Conservation (phyloP, 306 rosid species). For the Corylus avellana region DNA sequence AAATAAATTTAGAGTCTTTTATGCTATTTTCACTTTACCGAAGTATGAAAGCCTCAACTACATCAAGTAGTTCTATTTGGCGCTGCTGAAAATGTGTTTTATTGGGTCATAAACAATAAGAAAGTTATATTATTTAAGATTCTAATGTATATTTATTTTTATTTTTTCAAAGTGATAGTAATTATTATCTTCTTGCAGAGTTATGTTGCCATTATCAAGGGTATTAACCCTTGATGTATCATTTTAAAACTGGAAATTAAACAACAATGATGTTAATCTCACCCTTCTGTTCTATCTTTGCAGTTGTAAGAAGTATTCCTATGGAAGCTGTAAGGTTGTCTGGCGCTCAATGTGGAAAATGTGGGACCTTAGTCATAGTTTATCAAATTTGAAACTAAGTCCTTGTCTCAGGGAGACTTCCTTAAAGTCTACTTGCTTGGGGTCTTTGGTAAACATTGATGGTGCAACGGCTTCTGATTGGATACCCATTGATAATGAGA, state of each 20-base stretch:
- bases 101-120: not conserved
- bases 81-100: not conserved
- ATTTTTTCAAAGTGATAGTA: not conserved
- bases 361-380: constrained; percentile 34
- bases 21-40: not conserved
- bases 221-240: not conserved
- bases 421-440: constrained; percentile 53
- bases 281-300: constrained; percentile 1
- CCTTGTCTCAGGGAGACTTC: constrained; percentile 37
- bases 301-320: constrained; percentile 51
- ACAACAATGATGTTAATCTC: constrained; percentile 14
- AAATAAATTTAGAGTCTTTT: not conserved
- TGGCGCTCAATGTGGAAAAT: constrained; percentile 35
- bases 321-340: constrained; percentile 37
- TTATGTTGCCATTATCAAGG: not conserved
- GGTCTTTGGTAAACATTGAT: constrained; percentile 60
- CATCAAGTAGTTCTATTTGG: not conserved
- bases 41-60: not conserved
- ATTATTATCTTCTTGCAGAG: not conserved
- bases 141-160: not conserved
- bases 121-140: not conserved
- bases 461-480: constrained; percentile 52
- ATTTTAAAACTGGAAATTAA: not conserved
- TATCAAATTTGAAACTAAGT: constrained; percentile 19
- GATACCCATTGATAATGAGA: constrained; percentile 42